Evolutionary conservation across 257 asterid genomes (phyloP), one percentile per base, ranked within the genome.

Genomic region (Solanum infundibuliforme): DNA sequence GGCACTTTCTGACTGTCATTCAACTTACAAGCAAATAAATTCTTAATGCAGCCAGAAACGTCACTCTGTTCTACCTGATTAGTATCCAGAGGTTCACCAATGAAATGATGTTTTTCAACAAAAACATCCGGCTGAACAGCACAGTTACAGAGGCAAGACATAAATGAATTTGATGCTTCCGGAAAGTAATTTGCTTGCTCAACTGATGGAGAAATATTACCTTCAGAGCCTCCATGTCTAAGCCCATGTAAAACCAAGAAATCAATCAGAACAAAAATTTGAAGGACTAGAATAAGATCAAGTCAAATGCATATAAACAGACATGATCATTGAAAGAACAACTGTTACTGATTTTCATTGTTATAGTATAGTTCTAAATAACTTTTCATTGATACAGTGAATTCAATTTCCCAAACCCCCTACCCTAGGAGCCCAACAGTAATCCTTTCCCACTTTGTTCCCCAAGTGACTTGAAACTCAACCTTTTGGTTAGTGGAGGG

Each of bases 161-260:
- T 88, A 85, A 11, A 75, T 31, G 91, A 86, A 87, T 79, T 73
- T 48, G 90, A 85, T 46, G 86, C 90, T 85, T 83, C 91, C 85
- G 85, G 93, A 60, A 83, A 83, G 89, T 87, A 79, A 81, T 87
- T 90, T 83, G 88, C 92, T 48, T 65, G 88, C 87, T 87, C 88
- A 88, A 87, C 87, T 79, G 83, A 83, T 14, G 81, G 71, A 83
- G 86, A 87, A 72, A 84, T 81, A 86, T 84, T 88, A 88, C 85
- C 76, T 38, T 90, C 90, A 83, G 79, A 55, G 86, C 89, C 89
- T 74, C 88, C 88, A 88, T 87, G 72, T 83, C 92, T 89, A 84
- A 38, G 75, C 34, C 68, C 75, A 16, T 25, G n/a, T 83, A 60
- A 83, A 60, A 84, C 65, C 85, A 29, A 25, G 68, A 81, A 84